phyloP scores from a whole-genome alignment of 495 filamentous ascomycete genomes.

The Annulohypoxylon bovei region DNA sequence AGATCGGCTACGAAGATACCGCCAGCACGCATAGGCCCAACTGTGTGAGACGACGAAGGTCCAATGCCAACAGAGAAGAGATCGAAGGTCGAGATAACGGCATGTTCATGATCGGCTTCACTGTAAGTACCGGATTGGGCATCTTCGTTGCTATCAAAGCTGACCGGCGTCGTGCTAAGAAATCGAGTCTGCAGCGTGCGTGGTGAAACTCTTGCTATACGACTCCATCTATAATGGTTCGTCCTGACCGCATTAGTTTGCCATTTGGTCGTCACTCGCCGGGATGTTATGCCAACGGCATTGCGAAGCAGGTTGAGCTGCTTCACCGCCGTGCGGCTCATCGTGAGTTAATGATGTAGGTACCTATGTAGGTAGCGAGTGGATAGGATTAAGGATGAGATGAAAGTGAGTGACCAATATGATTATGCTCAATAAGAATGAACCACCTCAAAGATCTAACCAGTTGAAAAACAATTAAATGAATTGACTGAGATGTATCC shows the following conservation, averaged over 20 bases:
- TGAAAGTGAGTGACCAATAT: constrained; percentile 9
- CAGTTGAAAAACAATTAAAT: neutral
- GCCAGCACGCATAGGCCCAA: constrained; percentile 51
- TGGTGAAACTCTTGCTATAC: neutral
- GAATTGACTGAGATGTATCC: neutral
- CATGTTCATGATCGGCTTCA: constrained; percentile 51
- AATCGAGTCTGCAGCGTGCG: constrained; percentile 21
- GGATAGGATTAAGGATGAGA: neutral
- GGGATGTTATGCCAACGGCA: constrained; percentile 28
- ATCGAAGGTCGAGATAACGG: constrained; percentile 52
- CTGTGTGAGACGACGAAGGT: constrained; percentile 51
- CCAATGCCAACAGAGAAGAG: constrained; percentile 52
- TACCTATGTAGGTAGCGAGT: neutral
- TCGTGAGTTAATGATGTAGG: constrained; percentile 11
- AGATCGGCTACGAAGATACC: constrained; percentile 51
- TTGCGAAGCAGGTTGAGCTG: constrained; percentile 43
- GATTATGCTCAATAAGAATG: neutral
- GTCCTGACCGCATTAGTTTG: neutral
- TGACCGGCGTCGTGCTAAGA: constrained; percentile 22
- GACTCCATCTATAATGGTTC: constrained; percentile 1
- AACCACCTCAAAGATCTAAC: neutral
- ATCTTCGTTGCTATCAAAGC: constrained; percentile 23
- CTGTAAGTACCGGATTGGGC: constrained; percentile 45
- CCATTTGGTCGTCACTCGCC: constrained; percentile 28
- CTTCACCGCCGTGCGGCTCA: constrained; percentile 41